Evolutionary conservation across 768 basidiomycete species (phyloP), one percentile per base, ranked within the genome.

Genomic region (Boletus reticulatus): DNA sequence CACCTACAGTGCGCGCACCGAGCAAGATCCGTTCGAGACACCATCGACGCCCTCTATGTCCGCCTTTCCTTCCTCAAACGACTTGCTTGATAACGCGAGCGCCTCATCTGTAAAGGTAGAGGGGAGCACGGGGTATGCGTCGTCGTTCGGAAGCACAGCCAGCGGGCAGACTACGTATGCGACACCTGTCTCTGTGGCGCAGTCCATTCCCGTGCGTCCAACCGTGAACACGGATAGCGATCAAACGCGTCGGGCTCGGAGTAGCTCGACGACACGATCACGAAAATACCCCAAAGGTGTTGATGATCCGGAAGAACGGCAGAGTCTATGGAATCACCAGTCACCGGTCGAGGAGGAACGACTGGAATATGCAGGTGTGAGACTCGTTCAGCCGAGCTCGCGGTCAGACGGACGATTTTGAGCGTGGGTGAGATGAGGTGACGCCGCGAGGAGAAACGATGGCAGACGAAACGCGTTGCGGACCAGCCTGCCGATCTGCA

Each of bases 221-320:
- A 22, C 8, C 2, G 50, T 44, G 45, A 34, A 11, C 43, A 20
- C 16, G 19, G 11, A 32, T 9, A n/a, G 13, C 4, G 62, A 66
- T 39, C 66, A 61, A 1, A 17, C 54, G 45, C 67, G 62, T 24
- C 62, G 67, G 41, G 68, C 67, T 20, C 70, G 74, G 29, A 70
- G 76, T 57, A 71, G 75, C 29, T 69, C 72, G 46, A 75, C 77
- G 65, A 73, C 72, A 42, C 83, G 84, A 55, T 80, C 80, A 5
- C 76, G 74, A 50, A 78, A 76, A 32, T 76, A 76, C 39, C 75
- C 74, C n/a, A 56, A 20, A 24, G 78, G 75, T 0, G 76, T 78
- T 4, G 82, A 84, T 61, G 87, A 88, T 50, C 66, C 68, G 47
- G 87, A 87, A 53, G 87, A 88, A 71, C 83, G 82, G 52, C 67